Percentiles rank a stretch among this genome's conserved stretches.
These are phyloP conservation scores for Hyphodiscus hymeniophilus DNA, from an alignment of 495 filamentous ascomycete species.

Conservation along the genomic window DNA sequence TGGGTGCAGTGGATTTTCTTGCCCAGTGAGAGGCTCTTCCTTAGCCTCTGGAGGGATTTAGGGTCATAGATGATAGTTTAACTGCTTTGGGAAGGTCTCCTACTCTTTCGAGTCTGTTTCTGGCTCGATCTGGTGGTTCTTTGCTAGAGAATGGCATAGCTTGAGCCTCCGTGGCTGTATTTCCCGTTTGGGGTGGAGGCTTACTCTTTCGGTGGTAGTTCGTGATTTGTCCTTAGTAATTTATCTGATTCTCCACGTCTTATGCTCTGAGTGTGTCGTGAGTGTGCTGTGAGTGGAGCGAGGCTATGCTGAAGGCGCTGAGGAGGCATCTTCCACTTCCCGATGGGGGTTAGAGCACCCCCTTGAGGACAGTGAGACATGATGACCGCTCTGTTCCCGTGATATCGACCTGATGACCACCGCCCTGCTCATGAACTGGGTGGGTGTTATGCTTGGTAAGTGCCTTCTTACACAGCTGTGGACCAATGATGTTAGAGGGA, in stretches of 20 bases:
- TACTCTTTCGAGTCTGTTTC: background rate
- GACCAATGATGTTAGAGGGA: too few species aligned
- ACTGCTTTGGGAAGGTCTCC: slow-evolving; percentile 2
- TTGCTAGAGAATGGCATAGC: background rate
- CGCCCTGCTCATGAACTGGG: too few species aligned
- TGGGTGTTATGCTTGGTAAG: too few species aligned
- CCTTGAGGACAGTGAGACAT: background rate
- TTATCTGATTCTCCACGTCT: background rate
- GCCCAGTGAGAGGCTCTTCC: too few species aligned
- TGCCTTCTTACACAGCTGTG: too few species aligned
- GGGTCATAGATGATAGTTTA: background rate
- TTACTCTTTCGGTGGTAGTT: background rate
- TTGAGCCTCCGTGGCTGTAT: background rate
- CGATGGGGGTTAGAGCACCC: background rate
- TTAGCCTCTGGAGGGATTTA: background rate
- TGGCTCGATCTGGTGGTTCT: background rate
- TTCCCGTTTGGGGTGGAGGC: background rate
- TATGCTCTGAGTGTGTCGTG: background rate
- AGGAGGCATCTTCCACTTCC: background rate
- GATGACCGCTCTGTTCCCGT: background rate
- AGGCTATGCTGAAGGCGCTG: too few species aligned
- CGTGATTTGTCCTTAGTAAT: background rate
- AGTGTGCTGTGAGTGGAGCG: background rate
- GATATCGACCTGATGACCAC: too few species aligned
- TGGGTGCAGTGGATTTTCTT: background rate